Evolutionary conservation across 2,329 filamentous ascomycete genomes (phyloP), one percentile per base, ranked within the genome.

Genomic region (Plectosphaerella plurivora): DNA sequence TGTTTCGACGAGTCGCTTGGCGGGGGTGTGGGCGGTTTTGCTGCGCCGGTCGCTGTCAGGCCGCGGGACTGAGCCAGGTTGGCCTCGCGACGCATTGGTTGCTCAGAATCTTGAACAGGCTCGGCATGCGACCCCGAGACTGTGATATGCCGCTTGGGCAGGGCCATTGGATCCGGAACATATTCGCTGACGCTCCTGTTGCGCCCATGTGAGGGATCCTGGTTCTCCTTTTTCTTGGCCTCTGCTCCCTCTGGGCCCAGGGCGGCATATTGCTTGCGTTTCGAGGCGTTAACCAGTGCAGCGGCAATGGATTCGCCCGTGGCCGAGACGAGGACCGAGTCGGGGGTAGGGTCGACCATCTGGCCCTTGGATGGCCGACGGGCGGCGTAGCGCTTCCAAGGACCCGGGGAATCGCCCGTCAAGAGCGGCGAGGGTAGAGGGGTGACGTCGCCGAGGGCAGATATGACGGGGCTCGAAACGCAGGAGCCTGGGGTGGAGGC

Each of bases 121-220:
- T 68, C 72, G 49, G 61, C 64, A 53, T 82, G 82, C 3, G 84
- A 75, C 1, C 84, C 84, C 6, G 87, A 87, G 15, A 94, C 84
- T 0, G 87, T 89, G 51, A 89, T 79, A 57, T 90, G 86, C 44
- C 91, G 82, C 63, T 84, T 88, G 1, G 86, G 78, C 48, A 88
- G 79, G 44, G 84, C 77, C 57, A 87, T 74, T 5, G 82, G 73
- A 51, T 94, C 88, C 2, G 91, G 91, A 0, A 84, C 79, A 68
- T 96, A 96, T 58, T 97, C 92, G 72, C 91, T 96, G 24, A 94
- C 74, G 68, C 92, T 97, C 61, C 92, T 81, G 66, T 94, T 91
- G 54, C 89, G 82, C 12, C 75, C 60, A 51, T 56, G 59, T 37
- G 56, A 63, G 28, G 58, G 45, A 18, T 41, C 47, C 10, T 39